Conservation (phyloP, 1,284 basidiomycete species). For the Leccinum cinnamomeum region DNA sequence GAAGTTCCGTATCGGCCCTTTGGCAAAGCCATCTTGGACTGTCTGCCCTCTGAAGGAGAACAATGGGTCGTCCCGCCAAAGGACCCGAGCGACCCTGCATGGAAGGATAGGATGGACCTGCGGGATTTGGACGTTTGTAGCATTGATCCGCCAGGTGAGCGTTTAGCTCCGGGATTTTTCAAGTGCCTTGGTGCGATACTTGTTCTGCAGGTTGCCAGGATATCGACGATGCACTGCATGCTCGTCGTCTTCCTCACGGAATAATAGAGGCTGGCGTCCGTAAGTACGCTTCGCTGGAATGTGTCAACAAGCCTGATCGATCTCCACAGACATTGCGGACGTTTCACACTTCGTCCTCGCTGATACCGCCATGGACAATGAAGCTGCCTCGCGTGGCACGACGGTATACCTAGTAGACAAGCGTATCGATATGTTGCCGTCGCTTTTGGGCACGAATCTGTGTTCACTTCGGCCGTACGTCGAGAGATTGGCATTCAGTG, state of each 20-base stretch:
- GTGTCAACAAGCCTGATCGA: neutral
- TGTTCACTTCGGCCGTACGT: slow-evolving; percentile 94
- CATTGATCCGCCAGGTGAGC: slow-evolving; percentile 89
- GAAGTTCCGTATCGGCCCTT: slow-evolving; percentile 98
- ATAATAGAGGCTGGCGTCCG: slow-evolving; percentile 98
- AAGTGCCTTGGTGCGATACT: neutral
- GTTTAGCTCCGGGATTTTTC: neutral
- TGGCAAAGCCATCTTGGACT: slow-evolving; percentile 90
- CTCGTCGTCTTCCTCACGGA: slow-evolving; percentile 84
- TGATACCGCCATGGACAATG: slow-evolving; percentile 95
- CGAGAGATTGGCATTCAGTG: slow-evolving; percentile 94
- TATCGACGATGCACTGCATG: slow-evolving; percentile 99
- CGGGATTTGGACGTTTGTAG: slow-evolving; percentile 89
- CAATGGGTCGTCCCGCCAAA: slow-evolving; percentile 92
- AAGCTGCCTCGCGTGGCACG: slow-evolving; percentile 94
- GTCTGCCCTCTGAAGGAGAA: slow-evolving; percentile 89
- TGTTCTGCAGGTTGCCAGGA: slow-evolving; percentile 83
- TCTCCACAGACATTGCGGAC: slow-evolving; percentile 88
- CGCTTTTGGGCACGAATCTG: slow-evolving; percentile 92
- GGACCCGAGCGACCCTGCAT: slow-evolving; percentile 52
- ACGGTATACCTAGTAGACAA: slow-evolving; percentile 99
- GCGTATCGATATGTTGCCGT: slow-evolving; percentile 98
- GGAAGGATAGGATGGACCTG: slow-evolving; percentile 89
- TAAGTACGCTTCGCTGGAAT: slow-evolving; percentile 48
- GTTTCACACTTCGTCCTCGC: slow-evolving; percentile 96